Evolutionary conservation across 805 yeast species (phyloP).

Genomic region (Candida ovalis): DNA sequence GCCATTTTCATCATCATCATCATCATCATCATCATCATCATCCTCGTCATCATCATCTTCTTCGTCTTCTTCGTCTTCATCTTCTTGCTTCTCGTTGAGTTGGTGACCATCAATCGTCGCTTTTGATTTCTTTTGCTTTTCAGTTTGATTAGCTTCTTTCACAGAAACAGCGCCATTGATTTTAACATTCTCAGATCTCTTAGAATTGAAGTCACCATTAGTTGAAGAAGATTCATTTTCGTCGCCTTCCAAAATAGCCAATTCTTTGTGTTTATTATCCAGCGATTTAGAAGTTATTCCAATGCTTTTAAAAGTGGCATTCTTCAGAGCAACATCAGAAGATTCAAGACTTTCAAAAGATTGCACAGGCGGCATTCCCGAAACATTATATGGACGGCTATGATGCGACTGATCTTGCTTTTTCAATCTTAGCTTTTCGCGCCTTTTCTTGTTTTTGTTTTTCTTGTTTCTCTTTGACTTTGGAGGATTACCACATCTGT

Average conservation of each 20-base stretch:
- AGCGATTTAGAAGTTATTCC: conserved; percentile 24
- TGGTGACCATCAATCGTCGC: not conserved
- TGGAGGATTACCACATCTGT: conserved; percentile 75
- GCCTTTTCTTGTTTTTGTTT: conserved; percentile 34
- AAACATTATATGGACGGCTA: not conserved
- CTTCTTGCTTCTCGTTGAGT: not conserved
- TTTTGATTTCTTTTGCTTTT: too few species aligned
- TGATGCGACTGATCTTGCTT: conserved; percentile 3
- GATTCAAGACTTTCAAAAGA: not conserved
- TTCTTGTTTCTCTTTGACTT: conserved; percentile 44
- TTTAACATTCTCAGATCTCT: not conserved
- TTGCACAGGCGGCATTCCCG: not conserved
- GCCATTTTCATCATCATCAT: not conserved
- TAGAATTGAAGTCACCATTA: conserved; percentile 9
- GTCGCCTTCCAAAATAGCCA: not conserved
- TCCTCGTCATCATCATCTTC: not conserved
- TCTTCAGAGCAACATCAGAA: conserved; percentile 8
- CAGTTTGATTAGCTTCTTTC: too few species aligned
- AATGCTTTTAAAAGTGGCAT: conserved; percentile 20
- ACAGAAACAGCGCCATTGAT: too few species aligned
- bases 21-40: not conserved
- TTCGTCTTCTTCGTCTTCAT: not conserved
- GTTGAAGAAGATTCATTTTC: conserved; percentile 3
- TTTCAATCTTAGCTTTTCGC: conserved; percentile 11
- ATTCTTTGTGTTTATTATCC: conserved; percentile 5